Percentiles rank a stretch among this genome's conserved stretches.
These are phyloP conservation scores for Blastocystis sp. DNA, from an alignment of 352 stramenopile species.

Conservation along the genomic window DNA sequence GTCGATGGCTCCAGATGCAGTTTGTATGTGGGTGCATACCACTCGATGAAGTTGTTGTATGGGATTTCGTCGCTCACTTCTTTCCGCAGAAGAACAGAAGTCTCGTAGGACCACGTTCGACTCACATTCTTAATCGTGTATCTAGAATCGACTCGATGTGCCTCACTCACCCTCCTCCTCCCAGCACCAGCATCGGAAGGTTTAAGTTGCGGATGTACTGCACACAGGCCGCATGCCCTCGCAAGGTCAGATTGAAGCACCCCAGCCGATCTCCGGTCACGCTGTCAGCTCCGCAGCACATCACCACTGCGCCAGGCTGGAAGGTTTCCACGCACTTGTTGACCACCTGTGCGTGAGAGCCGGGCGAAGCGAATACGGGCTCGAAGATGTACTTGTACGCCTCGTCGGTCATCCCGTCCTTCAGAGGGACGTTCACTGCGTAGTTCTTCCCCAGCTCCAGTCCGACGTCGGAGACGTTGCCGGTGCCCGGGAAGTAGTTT, in stretches of 20 bases:
- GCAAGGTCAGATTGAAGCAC: conserved; percentile 92
- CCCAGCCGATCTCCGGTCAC: conserved; percentile 89
- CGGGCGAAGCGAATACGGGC: conserved; percentile 84
- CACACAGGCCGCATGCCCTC: conserved; percentile 71
- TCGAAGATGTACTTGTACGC: conserved; percentile 92
- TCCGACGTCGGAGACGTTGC: conserved; percentile 62
- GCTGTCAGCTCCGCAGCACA: conserved; percentile 94
- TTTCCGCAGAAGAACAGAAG: conserved; percentile 79
- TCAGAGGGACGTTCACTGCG: conserved; percentile 58
- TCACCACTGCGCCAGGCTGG: conserved; percentile 80
- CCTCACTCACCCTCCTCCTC: conserved; percentile 68
- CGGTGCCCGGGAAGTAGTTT: conserved; percentile 66
- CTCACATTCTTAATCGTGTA: conserved; percentile 80
- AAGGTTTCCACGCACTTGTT: conserved; percentile 71
- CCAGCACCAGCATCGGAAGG: conserved; percentile 74
- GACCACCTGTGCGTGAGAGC: conserved; percentile 62
- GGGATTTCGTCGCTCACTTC: conserved; percentile 86
- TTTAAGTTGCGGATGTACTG: conserved; percentile 78
- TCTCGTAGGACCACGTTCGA: conserved; percentile 93
- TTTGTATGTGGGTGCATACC: conserved; percentile 93
- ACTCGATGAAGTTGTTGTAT: conserved; percentile 99
- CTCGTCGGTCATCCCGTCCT: conserved; percentile 88
- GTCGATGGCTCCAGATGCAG: conserved; percentile 92
- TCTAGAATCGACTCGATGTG: background rate
- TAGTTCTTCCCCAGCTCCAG: conserved; percentile 58